Evolutionary conservation across 768 basidiomycete species (phyloP), one percentile per base, ranked within the genome.

Genomic region (Rhizopogon vulgaris): DNA sequence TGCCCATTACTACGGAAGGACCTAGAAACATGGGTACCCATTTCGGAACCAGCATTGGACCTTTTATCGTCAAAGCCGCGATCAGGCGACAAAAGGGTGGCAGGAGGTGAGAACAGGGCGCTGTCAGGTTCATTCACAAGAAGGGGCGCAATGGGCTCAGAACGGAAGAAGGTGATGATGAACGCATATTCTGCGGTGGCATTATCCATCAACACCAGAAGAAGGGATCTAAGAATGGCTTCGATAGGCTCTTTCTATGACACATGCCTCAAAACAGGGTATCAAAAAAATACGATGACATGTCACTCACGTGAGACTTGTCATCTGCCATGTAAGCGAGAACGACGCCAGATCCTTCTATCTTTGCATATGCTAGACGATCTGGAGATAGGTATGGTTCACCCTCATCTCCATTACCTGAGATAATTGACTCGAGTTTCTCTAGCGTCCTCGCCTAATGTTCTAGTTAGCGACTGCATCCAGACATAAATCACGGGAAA

Each of bases 171-270:
- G 0, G 82, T 72, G 9, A 83, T 80, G 47, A 96, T 69, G 61
- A 98, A 98, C 1, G 84, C 76, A 68, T 94, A 95, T 70, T 98
- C 95, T 27, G 93, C 82, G 1, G 89, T 89, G 3, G 90, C 86
- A 63, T 99, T 98, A 71, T 97, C 94, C 79, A 95, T 84, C 54
- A 98, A 80, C 48, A 96, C 94, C 48, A 98, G 73, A 43, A 93
- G 71, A 24, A 92, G 71, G 0, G 94, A 95, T 24, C 95, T 84
- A 56, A 92, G 76, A 22, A 97, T 73, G 0, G 85, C 85, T 71
- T 98, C 96, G 1, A 86, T 66, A 0, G 87, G 81, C 58, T 88
- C 86, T 82, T 81, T 90, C 94, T 87, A 66, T 45, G 37, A 22
- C 18, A 22, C 14, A 57, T 30, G 40, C 15, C 57, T 18, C 59